Evolutionary conservation across 106 monocot genomes (phyloP), one percentile per base, ranked within the genome.

Genomic region (Xerophyta viscosa): DNA sequence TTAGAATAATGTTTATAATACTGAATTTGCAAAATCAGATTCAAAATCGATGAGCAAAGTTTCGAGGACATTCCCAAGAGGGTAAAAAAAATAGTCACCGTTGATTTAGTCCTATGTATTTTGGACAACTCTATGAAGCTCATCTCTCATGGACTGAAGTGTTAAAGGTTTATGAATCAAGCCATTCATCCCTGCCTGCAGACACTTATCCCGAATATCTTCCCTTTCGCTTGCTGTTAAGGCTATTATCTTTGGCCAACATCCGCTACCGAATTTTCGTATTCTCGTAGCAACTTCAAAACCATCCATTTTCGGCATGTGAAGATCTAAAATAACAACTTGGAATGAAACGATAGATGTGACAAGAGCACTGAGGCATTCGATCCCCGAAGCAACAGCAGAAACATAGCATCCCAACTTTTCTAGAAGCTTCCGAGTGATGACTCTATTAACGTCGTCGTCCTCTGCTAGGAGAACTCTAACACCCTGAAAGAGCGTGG

Each of bases 401-500:
- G 46, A 27, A 12, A 77, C 77, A 11, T 24, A 55, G 51, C 71
- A 77, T 17, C 77, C 77, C 3, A 77, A 43, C 49, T 63, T 77
- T 50, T 77, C 63, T 20, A 77, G 71, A 17, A 77, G 50, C 58
- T 63, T 77, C 25, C 29, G 41, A 0, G 57, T 67, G 22, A 71
- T 67, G 13, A 36, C 46, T 30, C 77, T 41, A 39, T 67, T 77
- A 48, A 71, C 50, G 14, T 15, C 49, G 20, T 77, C 66, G 6
- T 57, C 54, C 9, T 77, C 77, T 0, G 37, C 67, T 21, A 71
- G 23, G 22, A 77, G 56, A 37, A 71, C 71, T 22, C 47, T 51
- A 21, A 77, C 56, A 0, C 77, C 77, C 45, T 77, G 56, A 37
- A 71, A 63, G 17, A 36, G 15, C 39, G 31, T 39, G 3, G 65